Evolutionary conservation across 148 eudicot species (phyloP).

Genomic region (Dianthus caryophyllus): DNA sequence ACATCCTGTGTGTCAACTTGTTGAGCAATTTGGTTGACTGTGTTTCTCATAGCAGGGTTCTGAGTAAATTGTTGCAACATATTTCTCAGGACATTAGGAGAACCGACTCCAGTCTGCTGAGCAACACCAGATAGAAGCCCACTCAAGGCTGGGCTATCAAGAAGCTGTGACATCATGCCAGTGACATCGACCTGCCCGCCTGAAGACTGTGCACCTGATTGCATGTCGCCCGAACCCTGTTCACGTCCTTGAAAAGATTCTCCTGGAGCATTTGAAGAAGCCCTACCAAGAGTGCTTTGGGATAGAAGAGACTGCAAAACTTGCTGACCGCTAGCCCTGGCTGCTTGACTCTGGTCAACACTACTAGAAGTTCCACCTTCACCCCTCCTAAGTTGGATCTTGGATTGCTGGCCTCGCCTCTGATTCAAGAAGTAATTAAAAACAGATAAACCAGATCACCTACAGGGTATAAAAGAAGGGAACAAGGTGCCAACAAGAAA

Average conservation of each 20-base stretch:
- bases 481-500: neutral
- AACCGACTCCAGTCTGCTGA: constrained; percentile 77
- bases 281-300: constrained; percentile 28
- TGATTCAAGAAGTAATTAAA: constrained; percentile 20
- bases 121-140: constrained; percentile 79
- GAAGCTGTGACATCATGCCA: constrained; percentile 67
- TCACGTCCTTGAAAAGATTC: no score
- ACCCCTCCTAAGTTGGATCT: constrained; percentile 31
- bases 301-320: constrained; percentile 70
- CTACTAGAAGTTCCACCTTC: constrained; percentile 36
- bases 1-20: constrained; percentile 62
- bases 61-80: constrained; percentile 82
- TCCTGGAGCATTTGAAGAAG: constrained; percentile 18
- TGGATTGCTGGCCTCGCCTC: constrained; percentile 49
- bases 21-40: constrained; percentile 87
- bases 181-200: constrained; percentile 48
- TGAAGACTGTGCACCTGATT: constrained; percentile 29
- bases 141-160: constrained; percentile 66
- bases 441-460: neutral
- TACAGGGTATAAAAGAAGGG: neutral
- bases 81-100: constrained; percentile 71
- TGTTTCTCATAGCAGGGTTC: constrained; percentile 76
- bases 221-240: constrained; percentile 24
- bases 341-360: constrained; percentile 37
- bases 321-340: constrained; percentile 44